Evolutionary conservation across 805 yeast genomes (phyloP).

Genomic region (Scheffersomyces ergatensis): DNA sequence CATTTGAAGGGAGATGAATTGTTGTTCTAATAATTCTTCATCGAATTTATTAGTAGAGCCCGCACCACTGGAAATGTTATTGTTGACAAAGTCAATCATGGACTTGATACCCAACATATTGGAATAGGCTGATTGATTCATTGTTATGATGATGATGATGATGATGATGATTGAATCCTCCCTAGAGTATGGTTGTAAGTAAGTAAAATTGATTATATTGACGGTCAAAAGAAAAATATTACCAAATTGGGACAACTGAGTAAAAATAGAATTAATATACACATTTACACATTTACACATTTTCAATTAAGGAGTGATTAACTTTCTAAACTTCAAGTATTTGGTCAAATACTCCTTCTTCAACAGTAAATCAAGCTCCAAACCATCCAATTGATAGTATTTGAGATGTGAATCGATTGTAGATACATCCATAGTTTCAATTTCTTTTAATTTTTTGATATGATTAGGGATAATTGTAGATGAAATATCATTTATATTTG

Average conservation of each 20-base stretch:
- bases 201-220: too few species aligned
- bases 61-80: not conserved
- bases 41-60: not conserved
- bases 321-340: not conserved
- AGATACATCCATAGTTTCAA: not conserved
- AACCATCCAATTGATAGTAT: not conserved
- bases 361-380: not conserved
- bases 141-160: too few species aligned
- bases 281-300: too few species aligned
- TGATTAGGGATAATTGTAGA: too few species aligned
- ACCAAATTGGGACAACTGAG: too few species aligned
- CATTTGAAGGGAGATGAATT: not conserved
- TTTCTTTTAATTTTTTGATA: not conserved
- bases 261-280: too few species aligned
- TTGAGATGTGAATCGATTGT: not conserved
- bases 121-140: not conserved
- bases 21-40: not conserved
- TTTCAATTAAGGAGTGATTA: too few species aligned
- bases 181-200: too few species aligned
- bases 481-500: not conserved
- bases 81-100: not conserved
- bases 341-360: not conserved
- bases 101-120: not conserved
- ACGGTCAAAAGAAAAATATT: too few species aligned
- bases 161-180: too few species aligned